Percentiles rank a stretch among this genome's conserved stretches.
These are phyloP conservation scores for Boletales sp. DNA, from an alignment of 768 basidiomycete genomes.

Conservation along the genomic window DNA sequence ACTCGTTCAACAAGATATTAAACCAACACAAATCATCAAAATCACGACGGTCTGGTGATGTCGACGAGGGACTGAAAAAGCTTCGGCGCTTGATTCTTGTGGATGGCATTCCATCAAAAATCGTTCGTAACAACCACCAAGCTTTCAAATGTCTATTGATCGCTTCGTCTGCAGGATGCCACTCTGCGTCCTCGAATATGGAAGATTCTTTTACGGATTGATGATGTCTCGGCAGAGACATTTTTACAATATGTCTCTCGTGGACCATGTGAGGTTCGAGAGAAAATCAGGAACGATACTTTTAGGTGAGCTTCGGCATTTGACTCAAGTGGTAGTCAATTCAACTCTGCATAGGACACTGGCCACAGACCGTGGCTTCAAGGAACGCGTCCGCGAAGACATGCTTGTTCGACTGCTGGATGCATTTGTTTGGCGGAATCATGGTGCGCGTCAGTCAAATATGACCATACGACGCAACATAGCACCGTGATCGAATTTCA, in stretches of 20 bases:
- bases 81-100: slow-evolving; percentile 84
- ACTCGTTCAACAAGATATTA: slow-evolving; percentile 79
- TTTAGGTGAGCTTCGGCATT: slow-evolving; percentile 60
- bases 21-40: slow-evolving; percentile 68
- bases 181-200: slow-evolving; percentile 89
- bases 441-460: slow-evolving; percentile 47
- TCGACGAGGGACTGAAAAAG: slow-evolving; percentile 84
- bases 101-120: slow-evolving; percentile 80
- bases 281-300: slow-evolving; percentile 95
- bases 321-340: neutral
- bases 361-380: slow-evolving; percentile 96
- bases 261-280: slow-evolving; percentile 82
- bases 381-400: slow-evolving; percentile 93
- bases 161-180: slow-evolving; percentile 50
- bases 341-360: slow-evolving; percentile 54
- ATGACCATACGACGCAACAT: neutral
- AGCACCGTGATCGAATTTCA: slow-evolving; percentile 24
- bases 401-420: slow-evolving; percentile 96
- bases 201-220: slow-evolving; percentile 88
- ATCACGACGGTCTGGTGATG: slow-evolving; percentile 56
- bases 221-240: slow-evolving; percentile 69
- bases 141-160: slow-evolving; percentile 3
- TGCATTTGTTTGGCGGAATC: slow-evolving; percentile 95
- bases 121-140: slow-evolving; percentile 44
- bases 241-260: slow-evolving; percentile 77